Percentiles rank a stretch among this genome's conserved stretches.
phyloP scores from a whole-genome alignment of 2,329 filamentous ascomycete genomes.

The Zasmidium citrigriseum region DNA sequence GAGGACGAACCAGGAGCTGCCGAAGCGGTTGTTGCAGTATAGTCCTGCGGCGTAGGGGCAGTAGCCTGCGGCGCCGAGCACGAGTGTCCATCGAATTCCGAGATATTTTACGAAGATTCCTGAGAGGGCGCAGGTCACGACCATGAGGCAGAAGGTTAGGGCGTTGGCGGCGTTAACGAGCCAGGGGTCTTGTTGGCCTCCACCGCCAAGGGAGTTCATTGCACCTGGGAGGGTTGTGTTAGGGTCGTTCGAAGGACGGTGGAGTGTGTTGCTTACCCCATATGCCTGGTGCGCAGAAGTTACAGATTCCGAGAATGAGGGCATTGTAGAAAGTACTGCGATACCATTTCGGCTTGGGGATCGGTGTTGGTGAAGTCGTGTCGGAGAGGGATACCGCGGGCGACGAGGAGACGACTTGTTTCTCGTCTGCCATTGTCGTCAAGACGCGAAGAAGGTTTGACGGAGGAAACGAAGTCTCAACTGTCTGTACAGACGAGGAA shows the following conservation, averaged over 20 bases:
- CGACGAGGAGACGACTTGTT: slow-evolving; percentile 6
- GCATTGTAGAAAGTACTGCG: slow-evolving; percentile 73
- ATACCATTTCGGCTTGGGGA: slow-evolving; percentile 51
- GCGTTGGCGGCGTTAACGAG: slow-evolving; percentile 72
- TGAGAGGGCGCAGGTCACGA: slow-evolving; percentile 67
- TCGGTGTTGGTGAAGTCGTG: slow-evolving; percentile 4
- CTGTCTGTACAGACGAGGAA: background rate
- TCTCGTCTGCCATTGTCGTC: slow-evolving; percentile 17
- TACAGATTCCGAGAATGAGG: slow-evolving; percentile 69
- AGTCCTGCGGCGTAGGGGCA: slow-evolving; percentile 70
- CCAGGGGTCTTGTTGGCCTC: slow-evolving; percentile 64
- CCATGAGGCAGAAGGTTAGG: slow-evolving; percentile 72
- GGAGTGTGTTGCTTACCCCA: slow-evolving; percentile 47
- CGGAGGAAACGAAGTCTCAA: background rate
- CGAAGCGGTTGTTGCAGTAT: slow-evolving; percentile 72
- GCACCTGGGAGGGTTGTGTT: slow-evolving; percentile 32
- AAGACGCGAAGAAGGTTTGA: background rate
- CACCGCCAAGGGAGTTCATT: slow-evolving; percentile 73
- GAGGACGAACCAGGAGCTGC: slow-evolving; percentile 67
- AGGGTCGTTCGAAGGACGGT: background rate
- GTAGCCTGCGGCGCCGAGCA: slow-evolving; percentile 73
- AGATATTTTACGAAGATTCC: slow-evolving; percentile 66
- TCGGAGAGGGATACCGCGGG: slow-evolving; percentile 12
- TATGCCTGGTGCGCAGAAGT: slow-evolving; percentile 69
- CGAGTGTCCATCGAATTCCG: slow-evolving; percentile 69